A percentile compares a stretch with the other conserved stretches of the same genome.
phyloP scores from a whole-genome alignment of 108 stramenopile species.

The Hondaea fermentalgiana region DNA sequence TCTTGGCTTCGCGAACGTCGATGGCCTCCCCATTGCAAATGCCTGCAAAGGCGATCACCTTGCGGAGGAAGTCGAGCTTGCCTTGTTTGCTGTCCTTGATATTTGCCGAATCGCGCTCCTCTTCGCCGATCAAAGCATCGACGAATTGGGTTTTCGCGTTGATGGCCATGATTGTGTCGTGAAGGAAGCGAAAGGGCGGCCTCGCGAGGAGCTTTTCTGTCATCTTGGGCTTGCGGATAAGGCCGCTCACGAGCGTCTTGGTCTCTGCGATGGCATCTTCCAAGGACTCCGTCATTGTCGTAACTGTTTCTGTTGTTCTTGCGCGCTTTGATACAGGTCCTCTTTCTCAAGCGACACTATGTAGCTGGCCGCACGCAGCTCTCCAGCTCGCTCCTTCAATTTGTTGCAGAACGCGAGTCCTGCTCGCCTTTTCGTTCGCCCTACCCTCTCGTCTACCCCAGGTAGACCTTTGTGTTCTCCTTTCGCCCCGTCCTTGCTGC shows the following conservation, averaged over 20 bases:
- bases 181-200: conserved; percentile 26
- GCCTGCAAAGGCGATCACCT: conserved; percentile 19
- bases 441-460: too few relatives aligned
- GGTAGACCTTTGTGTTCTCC: too few relatives aligned
- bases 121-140: not conserved
- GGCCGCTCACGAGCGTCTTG: not conserved
- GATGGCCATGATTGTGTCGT: conserved; percentile 23
- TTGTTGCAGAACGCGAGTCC: too few relatives aligned
- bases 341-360: not conserved
- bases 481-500: too few relatives aligned
- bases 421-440: too few relatives aligned
- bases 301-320: not conserved
- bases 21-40: conserved; percentile 13
- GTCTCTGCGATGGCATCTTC: not conserved
- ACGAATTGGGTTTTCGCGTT: conserved; percentile 18
- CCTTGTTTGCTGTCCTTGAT: conserved; percentile 23
- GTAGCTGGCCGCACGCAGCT: not conserved
- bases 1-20: conserved; percentile 21
- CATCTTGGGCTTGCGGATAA: conserved; percentile 19
- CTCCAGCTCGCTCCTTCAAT: too few relatives aligned
- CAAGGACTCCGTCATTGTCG: not conserved
- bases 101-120: conserved; percentile 18
- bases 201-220: conserved; percentile 11
- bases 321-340: not conserved
- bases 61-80: conserved; percentile 24